Evolutionary conservation across 345 rosid species (phyloP), one percentile per base, ranked within the genome.

Genomic region (Arabis hirsuta): DNA sequence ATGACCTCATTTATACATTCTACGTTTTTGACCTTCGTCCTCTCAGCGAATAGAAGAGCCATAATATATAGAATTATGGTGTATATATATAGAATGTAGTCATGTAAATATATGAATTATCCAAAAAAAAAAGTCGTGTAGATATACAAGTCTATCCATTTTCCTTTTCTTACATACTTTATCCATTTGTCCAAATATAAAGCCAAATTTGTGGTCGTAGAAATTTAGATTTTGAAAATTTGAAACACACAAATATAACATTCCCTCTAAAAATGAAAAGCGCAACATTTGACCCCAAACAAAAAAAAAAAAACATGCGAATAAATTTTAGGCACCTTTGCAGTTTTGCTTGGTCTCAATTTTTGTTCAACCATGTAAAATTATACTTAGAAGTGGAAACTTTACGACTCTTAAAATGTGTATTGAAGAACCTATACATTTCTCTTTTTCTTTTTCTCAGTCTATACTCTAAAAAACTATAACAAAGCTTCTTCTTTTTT

Each of bases 371-470:
- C 36, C 36, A 32, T 24, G 57, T 46, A 16, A 55, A 34, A 44
- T 34, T 57, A 38, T 27, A 70, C 32, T 59, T 36, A 6, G 29
- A 55, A 50, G 32, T 47, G 34, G 27, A 48, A 48, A 55, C 52
- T 43, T 59, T 43, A 43, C 12, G 73, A 53, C 52, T 34, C 69
- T 67, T 53, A 36, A 19, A 74, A 26, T 62, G 41, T 46, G 59
- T 75, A 61, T 53, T 6, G 5, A 65, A 65, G 5, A 65, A 65
- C 14, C 79, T 76, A 76, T 76, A 69, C 79, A 76, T 26, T 75
- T 34, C 45, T 4, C 4, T 34, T 56, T 26, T 55, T 1, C 2
- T 45, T 53, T 59, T 5, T 51, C 67, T 58, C 42, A 24, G 73
- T 74, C 55, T 59, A 60, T 67, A 74, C 62, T 74, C 79, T 68